These are phyloP conservation scores for Cadophora sp. DNA, from an alignment of 2,329 filamentous ascomycete genomes.

Conservation along the genomic window DNA sequence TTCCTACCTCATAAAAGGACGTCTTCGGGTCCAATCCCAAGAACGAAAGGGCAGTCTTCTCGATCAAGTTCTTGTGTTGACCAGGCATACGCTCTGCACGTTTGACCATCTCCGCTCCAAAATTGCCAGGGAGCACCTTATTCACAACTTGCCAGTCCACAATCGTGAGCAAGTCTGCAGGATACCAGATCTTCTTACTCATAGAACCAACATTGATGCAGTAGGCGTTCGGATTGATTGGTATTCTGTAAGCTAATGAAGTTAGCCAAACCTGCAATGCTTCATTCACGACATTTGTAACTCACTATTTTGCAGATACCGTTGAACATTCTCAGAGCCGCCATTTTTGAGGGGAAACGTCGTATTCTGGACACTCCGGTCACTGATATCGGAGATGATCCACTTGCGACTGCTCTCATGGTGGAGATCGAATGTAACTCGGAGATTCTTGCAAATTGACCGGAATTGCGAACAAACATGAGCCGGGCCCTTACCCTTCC, in stretches of 20 bases:
- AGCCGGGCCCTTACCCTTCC: too few species aligned
- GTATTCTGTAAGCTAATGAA: too few species aligned
- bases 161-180: slow-evolving; percentile 20
- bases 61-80: too few species aligned
- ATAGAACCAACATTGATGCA: slow-evolving; percentile 21
- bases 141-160: slow-evolving; percentile 23
- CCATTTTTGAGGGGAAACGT: not conserved
- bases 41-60: too few species aligned
- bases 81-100: too few species aligned
- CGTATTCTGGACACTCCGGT: not conserved
- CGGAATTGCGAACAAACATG: too few species aligned
- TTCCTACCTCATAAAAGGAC: too few species aligned
- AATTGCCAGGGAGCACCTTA: too few species aligned
- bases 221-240: not conserved
- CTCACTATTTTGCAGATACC: not conserved
- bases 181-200: slow-evolving; percentile 20
- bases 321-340: not conserved
- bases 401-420: not conserved
- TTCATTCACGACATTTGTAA: not conserved
- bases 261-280: too few species aligned
- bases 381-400: slow-evolving; percentile 6
- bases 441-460: not conserved
- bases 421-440: not conserved
- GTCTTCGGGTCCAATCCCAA: too few species aligned
- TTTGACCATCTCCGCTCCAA: too few species aligned